These are phyloP conservation scores for Diophrys sp. DNA, from an alignment of 73 alveolate species.

Conservation along the genomic window DNA sequence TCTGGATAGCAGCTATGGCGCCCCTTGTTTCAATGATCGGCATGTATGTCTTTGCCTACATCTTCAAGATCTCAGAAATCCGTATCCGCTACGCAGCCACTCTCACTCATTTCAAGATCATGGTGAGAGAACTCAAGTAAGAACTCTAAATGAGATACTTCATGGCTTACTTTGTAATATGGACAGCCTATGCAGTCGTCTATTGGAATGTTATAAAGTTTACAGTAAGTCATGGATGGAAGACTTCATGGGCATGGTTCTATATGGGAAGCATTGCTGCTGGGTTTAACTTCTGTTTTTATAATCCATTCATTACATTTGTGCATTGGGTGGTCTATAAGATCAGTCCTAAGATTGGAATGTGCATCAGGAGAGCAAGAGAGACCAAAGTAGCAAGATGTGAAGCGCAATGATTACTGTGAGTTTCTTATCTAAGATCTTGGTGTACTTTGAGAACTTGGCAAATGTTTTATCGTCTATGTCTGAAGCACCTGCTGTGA, in stretches of 20 bases:
- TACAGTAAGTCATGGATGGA: slow-evolving; percentile 54
- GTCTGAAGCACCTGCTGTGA: slow-evolving; percentile 53
- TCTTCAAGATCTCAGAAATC: slow-evolving; percentile 16
- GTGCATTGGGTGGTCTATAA: background rate
- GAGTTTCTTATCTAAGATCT: slow-evolving; percentile 79
- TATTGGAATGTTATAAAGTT: slow-evolving; percentile 42
- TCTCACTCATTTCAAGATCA: background rate
- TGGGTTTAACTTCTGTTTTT: slow-evolving; percentile 29
- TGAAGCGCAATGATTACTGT: slow-evolving; percentile 34
- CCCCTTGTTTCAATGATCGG: slow-evolving; percentile 36
- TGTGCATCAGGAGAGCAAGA: background rate
- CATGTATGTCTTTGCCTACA: slow-evolving; percentile 36
- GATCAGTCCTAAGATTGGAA: background rate
- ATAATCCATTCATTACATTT: slow-evolving; percentile 10
- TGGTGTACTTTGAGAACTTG: slow-evolving; percentile 83
- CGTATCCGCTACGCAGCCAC: slow-evolving; percentile 1
- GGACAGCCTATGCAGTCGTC: slow-evolving; percentile 37
- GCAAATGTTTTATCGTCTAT: slow-evolving; percentile 91
- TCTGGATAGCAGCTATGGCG: slow-evolving; percentile 44
- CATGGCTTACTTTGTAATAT: slow-evolving; percentile 46
- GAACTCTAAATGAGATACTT: slow-evolving; percentile 42
- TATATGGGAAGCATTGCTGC: slow-evolving; percentile 46
- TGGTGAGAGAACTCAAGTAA: slow-evolving; percentile 26
- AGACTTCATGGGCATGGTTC: slow-evolving; percentile 62
- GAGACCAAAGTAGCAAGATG: background rate